Percentiles rank a stretch among this genome's conserved stretches.
Conservation (phyloP, 2,329 filamentous ascomycete genomes). For the Stachybotrys elegans region DNA sequence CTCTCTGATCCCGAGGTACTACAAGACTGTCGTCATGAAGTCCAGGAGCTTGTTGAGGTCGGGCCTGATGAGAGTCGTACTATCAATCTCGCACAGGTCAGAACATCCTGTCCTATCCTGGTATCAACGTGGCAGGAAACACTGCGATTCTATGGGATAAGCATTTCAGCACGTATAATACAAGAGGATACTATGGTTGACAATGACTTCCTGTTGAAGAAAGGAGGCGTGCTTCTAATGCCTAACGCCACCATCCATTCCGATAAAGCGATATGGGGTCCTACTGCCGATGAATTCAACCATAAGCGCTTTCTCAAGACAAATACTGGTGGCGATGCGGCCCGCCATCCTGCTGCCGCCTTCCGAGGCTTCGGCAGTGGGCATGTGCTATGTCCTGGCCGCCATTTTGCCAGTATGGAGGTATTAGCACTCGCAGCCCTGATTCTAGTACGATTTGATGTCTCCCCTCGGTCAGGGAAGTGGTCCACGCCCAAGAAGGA, state of each 20-base stretch:
- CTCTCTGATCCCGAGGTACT: not conserved
- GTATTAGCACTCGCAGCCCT: constrained; percentile 3
- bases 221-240: constrained; percentile 2
- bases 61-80: not conserved
- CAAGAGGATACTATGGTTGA: constrained; percentile 3
- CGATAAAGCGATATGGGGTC: constrained; percentile 2
- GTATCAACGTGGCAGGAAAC: constrained; percentile 6
- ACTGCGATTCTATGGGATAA: constrained; percentile 1
- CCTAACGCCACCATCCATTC: not conserved
- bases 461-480: not conserved
- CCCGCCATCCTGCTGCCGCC: not conserved
- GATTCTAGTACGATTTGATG: constrained; percentile 4
- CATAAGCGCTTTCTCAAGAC: constrained; percentile 5
- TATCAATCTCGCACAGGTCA: constrained; percentile 4
- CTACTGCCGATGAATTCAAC: constrained; percentile 2
- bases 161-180: constrained; percentile 2
- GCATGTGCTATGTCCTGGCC: constrained; percentile 4
- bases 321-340: not conserved
- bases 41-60: not conserved
- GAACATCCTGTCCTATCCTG: constrained; percentile 4
- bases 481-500: constrained; percentile 4
- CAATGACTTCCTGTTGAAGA: constrained; percentile 4
- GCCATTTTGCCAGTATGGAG: constrained; percentile 5
- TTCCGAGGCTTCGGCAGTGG: constrained; percentile 6
- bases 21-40: not conserved